A percentile compares a stretch with the other conserved stretches of the same genome.
Evolutionary conservation across 164 flowering plant genomes (phyloP).

Genomic region (Aristolochia contorta): DNA sequence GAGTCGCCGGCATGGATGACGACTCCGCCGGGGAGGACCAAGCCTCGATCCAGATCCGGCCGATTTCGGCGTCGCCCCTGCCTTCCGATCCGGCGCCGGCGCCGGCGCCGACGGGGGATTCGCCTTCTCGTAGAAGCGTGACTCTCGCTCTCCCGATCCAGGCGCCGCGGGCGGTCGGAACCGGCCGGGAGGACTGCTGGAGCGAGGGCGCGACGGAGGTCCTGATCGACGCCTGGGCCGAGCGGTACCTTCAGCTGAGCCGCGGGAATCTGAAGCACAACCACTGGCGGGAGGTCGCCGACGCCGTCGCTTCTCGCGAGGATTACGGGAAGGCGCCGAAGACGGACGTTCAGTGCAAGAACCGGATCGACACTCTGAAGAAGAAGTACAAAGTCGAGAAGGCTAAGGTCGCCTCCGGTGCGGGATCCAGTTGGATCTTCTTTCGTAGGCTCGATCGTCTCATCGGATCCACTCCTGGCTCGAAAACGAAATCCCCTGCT

Average conservation of each 20-base stretch:
- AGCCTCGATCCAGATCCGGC: no score
- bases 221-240: slow-evolving; percentile 90
- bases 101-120: slow-evolving; percentile 19
- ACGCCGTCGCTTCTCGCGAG: slow-evolving; percentile 57
- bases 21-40: no score
- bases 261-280: slow-evolving; percentile 77
- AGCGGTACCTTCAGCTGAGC: slow-evolving; percentile 64
- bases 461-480: slow-evolving; percentile 24
- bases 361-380: slow-evolving; percentile 80
- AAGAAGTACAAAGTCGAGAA: slow-evolving; percentile 81
- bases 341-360: slow-evolving; percentile 84
- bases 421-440: slow-evolving; percentile 54
- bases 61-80: no score
- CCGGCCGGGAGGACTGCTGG: slow-evolving; percentile 85
- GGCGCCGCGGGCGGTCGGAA: slow-evolving; percentile 6
- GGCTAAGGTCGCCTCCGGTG: slow-evolving; percentile 39
- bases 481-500: neutral
- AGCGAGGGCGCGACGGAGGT: slow-evolving; percentile 74
- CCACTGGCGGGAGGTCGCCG: slow-evolving; percentile 88
- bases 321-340: slow-evolving; percentile 44
- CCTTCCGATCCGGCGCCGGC: slow-evolving; percentile 5
- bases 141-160: slow-evolving; percentile 54
- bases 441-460: slow-evolving; percentile 42
- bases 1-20: no score
- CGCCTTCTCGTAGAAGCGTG: slow-evolving; percentile 23